A percentile compares a stretch with the other conserved stretches of the same genome.
These are phyloP conservation scores for Calonectria henricotiae DNA, from an alignment of 2,329 filamentous ascomycete genomes.

Conservation along the genomic window DNA sequence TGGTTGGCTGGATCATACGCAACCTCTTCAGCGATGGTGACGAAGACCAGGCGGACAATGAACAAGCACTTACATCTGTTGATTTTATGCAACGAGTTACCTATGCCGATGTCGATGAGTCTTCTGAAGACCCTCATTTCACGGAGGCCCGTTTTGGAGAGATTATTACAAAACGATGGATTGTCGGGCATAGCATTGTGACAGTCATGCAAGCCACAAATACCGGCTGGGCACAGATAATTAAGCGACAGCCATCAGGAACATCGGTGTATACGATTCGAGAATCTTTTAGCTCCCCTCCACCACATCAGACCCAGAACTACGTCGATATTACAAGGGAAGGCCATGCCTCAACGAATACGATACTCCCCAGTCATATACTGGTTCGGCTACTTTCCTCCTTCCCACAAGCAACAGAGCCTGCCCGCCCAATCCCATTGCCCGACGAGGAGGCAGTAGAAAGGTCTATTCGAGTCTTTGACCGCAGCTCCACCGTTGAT, in stretches of 20 bases:
- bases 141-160: slow-evolving; percentile 76
- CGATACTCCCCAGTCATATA: slow-evolving; percentile 81
- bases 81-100: slow-evolving; percentile 95
- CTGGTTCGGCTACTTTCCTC: slow-evolving; percentile 80
- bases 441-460: slow-evolving; percentile 79
- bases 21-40: slow-evolving; percentile 86
- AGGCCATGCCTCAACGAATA: slow-evolving; percentile 70
- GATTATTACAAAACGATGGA: slow-evolving; percentile 78
- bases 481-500: slow-evolving; percentile 91
- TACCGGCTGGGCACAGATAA: slow-evolving; percentile 80
- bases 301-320: slow-evolving; percentile 70
- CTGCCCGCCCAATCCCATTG: slow-evolving; percentile 81
- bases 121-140: slow-evolving; percentile 77
- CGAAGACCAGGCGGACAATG: slow-evolving; percentile 83
- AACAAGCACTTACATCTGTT: slow-evolving; percentile 93
- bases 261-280: slow-evolving; percentile 74
- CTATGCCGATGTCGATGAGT: slow-evolving; percentile 89
- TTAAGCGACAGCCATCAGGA: slow-evolving; percentile 80
- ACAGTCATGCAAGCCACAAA: slow-evolving; percentile 80
- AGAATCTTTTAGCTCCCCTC: slow-evolving; percentile 73
- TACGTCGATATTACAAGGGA: slow-evolving; percentile 68
- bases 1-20: slow-evolving; percentile 92
- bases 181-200: slow-evolving; percentile 82
- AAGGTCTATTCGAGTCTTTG: slow-evolving; percentile 85
- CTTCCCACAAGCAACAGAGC: slow-evolving; percentile 71